These are phyloP conservation scores for Leucosporidium yakuticum DNA, from an alignment of 768 basidiomycete species.

Conservation along the genomic window DNA sequence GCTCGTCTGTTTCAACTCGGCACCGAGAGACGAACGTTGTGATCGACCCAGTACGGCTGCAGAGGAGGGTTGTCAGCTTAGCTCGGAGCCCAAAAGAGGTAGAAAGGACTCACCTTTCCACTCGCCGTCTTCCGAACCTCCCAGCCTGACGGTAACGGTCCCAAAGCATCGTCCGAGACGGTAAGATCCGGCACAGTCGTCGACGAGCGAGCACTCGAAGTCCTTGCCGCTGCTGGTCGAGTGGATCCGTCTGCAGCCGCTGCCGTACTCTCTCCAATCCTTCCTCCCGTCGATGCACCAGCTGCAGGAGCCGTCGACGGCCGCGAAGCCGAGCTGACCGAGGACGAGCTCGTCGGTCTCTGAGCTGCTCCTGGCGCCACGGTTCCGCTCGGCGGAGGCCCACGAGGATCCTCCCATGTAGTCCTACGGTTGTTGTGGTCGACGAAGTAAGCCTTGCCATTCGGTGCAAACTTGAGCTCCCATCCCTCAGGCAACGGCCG, in stretches of 20 bases:
- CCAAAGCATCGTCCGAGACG: slow-evolving; percentile 57
- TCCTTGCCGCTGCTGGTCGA: slow-evolving; percentile 35
- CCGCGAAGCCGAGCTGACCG: neutral
- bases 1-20: neutral
- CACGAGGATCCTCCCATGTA: slow-evolving; percentile 98
- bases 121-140: slow-evolving; percentile 98
- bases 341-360: slow-evolving; percentile 41
- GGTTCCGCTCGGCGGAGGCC: slow-evolving; percentile 87
- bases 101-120: slow-evolving; percentile 53
- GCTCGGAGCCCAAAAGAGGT: neutral
- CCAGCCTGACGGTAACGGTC: slow-evolving; percentile 95
- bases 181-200: neutral
- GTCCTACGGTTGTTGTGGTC: slow-evolving; percentile 97
- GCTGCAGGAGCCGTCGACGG: no score
- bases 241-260: neutral
- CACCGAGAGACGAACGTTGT: slow-evolving; percentile 60
- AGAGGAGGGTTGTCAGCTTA: neutral
- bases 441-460: slow-evolving; percentile 95
- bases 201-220: neutral
- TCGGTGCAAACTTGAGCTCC: slow-evolving; percentile 96
- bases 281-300: neutral
- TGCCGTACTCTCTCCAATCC: neutral
- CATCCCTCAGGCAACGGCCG: slow-evolving; percentile 86
- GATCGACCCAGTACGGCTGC: slow-evolving; percentile 68
- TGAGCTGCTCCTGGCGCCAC: slow-evolving; percentile 88